phyloP scores from a whole-genome alignment of 2,329 filamentous ascomycete species.

The Lasiodiplodia theobromae region DNA sequence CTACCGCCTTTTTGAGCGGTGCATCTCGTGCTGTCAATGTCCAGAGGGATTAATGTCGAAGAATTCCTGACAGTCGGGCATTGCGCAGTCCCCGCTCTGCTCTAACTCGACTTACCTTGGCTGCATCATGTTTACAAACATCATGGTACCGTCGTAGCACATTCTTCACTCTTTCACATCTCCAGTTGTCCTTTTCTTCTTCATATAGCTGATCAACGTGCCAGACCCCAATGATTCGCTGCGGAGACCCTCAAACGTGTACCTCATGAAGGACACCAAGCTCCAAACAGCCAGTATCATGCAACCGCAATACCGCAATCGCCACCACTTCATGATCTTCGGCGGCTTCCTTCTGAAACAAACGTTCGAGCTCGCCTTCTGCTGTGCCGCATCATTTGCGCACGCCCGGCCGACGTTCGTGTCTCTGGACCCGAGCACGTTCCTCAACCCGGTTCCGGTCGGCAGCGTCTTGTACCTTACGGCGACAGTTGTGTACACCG shows the following conservation, averaged over 20 bases:
- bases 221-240: conserved; percentile 62
- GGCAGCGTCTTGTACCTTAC: conserved; percentile 78
- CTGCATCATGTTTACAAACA: too few relatives aligned
- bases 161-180: background rate
- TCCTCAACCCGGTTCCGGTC: conserved; percentile 77
- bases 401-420: conserved; percentile 75
- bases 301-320: conserved; percentile 75
- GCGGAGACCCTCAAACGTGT: conserved; percentile 63
- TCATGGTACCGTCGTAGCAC: background rate
- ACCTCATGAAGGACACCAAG: conserved; percentile 68
- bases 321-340: conserved; percentile 81
- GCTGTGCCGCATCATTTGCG: conserved; percentile 74
- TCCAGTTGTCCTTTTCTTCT: background rate
- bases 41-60: background rate
- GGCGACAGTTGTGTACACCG: conserved; percentile 74
- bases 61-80: background rate
- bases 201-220: background rate
- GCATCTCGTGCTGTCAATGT: background rate
- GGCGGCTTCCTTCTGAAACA: conserved; percentile 77
- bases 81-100: background rate
- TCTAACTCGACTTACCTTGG: too few relatives aligned
- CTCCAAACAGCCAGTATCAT: conserved; percentile 75
- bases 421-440: conserved; percentile 75
- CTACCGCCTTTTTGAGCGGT: background rate
- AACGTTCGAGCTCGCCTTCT: conserved; percentile 79